Conservation (phyloP, 306 rosid genomes). For the Malus orientalis region DNA sequence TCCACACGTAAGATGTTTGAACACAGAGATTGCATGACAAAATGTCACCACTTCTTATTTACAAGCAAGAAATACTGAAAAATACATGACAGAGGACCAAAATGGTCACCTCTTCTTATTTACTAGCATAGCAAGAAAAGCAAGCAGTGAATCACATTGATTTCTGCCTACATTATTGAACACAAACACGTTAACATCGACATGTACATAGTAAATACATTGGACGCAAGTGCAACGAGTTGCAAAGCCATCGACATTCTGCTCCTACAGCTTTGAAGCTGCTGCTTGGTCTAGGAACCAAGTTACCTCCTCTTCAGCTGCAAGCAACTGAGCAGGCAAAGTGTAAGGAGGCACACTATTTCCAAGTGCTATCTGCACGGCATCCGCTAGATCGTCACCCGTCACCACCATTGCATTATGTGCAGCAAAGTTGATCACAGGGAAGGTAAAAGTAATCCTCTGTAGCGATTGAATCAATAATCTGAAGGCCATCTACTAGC, state of each 20-base stretch:
- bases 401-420: constrained; percentile 60
- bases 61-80: background rate
- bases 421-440: constrained; percentile 73
- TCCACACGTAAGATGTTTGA: too few relatives aligned
- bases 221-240: constrained; percentile 8
- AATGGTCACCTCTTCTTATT: background rate
- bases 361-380: constrained; percentile 51
- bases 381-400: constrained; percentile 57
- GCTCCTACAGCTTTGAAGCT: constrained; percentile 69
- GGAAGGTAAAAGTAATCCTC: constrained; percentile 81
- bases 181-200: background rate
- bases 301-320: constrained; percentile 65
- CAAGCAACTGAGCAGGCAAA: constrained; percentile 66
- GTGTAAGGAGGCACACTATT: constrained; percentile 29
- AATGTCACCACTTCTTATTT: too few relatives aligned
- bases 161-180: background rate
- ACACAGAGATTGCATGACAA: too few relatives aligned
- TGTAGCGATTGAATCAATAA: background rate
- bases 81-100: background rate
- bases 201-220: background rate
- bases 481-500: too few relatives aligned
- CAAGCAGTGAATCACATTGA: constrained; percentile 1
- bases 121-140: background rate
- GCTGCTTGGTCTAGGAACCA: constrained; percentile 92
- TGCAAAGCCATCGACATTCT: constrained; percentile 2